phyloP scores from a whole-genome alignment of 371 early-diverging fungal genomes.

The Syncephalis plumigaleata region DNA sequence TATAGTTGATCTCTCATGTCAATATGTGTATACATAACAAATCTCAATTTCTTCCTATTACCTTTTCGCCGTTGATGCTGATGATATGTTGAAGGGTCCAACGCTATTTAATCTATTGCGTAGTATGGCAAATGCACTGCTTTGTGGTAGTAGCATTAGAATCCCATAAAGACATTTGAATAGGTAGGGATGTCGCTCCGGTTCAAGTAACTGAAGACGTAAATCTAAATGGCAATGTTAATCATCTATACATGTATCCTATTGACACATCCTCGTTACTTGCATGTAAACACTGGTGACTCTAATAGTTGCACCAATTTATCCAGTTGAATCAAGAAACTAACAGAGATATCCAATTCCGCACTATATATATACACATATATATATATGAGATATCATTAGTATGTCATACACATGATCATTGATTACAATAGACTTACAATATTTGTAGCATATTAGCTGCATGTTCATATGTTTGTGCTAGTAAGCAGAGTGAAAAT shows the following conservation, averaged over 20 bases:
- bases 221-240: constrained; percentile 24
- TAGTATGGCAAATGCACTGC: constrained; percentile 78
- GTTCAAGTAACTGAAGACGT: constrained; percentile 77
- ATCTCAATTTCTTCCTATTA: too few relatives aligned
- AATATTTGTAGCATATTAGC: constrained; percentile 56
- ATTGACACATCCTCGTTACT: too few relatives aligned
- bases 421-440: constrained; percentile 17
- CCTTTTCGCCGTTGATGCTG: background rate
- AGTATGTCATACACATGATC: background rate
- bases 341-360: constrained; percentile 83
- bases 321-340: constrained; percentile 75
- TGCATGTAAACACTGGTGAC: constrained; percentile 82
- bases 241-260: background rate
- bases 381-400: background rate
- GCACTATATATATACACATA: constrained; percentile 33
- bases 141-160: constrained; percentile 84
- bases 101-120: constrained; percentile 70
- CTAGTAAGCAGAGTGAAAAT: constrained; percentile 71
- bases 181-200: constrained; percentile 61
- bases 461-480: constrained; percentile 81
- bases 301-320: constrained; percentile 89
- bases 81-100: constrained; percentile 36
- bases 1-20: background rate
- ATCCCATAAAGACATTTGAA: constrained; percentile 80
- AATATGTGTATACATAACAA: too few relatives aligned